Evolutionary conservation across 2,329 filamentous ascomycete genomes (phyloP).

Genomic region (Fusarium phyllophilum): DNA sequence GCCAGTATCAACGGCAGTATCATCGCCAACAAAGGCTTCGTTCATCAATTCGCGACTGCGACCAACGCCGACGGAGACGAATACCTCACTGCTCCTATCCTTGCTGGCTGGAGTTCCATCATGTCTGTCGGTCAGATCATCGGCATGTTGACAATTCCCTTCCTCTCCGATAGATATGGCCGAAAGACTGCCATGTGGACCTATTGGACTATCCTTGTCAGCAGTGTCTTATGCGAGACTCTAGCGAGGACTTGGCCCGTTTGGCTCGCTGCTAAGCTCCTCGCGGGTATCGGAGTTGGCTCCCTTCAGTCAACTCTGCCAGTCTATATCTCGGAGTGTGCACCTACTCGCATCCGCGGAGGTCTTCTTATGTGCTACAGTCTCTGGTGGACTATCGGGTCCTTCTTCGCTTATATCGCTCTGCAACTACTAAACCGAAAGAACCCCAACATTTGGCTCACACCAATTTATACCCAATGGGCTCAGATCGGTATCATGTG

Average conservation of each 20-base stretch:
- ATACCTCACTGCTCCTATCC: background rate
- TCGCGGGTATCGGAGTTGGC: background rate
- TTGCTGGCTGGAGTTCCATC: background rate
- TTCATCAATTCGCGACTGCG: background rate
- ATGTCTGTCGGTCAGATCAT: background rate
- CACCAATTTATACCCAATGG: background rate
- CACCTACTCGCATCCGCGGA: background rate
- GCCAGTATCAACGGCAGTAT: background rate
- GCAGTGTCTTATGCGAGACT: background rate
- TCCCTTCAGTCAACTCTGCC: background rate
- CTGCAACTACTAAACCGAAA: background rate
- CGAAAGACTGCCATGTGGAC: background rate
- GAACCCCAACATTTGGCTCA: background rate
- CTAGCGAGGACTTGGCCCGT: background rate
- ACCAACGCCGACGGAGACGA: background rate
- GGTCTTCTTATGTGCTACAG: background rate
- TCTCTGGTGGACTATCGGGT: background rate
- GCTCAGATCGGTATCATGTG: background rate
- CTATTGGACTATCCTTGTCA: background rate
- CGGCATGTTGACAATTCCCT: background rate
- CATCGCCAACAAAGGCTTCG: background rate
- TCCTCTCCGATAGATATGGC: background rate
- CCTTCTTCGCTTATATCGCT: background rate
- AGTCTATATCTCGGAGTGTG: background rate
- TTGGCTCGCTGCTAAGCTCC: background rate